Evolutionary conservation across 2,329 filamentous ascomycete genomes (phyloP), one percentile per base, ranked within the genome.

Genomic region (Talaromyces pinophilus): DNA sequence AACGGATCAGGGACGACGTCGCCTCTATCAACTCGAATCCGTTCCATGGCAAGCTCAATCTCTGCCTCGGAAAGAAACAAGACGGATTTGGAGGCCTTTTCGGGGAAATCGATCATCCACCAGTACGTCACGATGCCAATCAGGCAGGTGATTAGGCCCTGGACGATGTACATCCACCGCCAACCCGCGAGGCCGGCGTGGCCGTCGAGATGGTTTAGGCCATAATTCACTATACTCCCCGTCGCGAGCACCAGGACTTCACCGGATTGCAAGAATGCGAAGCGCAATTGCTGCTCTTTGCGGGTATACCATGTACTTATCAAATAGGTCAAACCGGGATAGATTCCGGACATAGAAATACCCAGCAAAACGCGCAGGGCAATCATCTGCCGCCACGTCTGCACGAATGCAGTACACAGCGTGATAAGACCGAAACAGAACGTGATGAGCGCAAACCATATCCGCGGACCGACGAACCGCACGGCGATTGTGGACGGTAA

Each of bases 51-150:
- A 3, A 90, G 72, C n/a, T 78, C 75, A 44, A 84, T 83, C 73
- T 90, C 88, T 19, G 82, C 78, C 7, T 81, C 72, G 2, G 81
- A 83, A 25, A 90, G 79, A 72, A 90, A 91, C 70, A 74, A 80
- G 69, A 87, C 84, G 61, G 85, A 87, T 77, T 62, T 86, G 80
- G 0, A 7, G 7, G 86, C 82, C 30, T 86, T 81, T 70, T 90
- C 88, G 0, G 88, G 88, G 68, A 91, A 90, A 71, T 90, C 87
- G 50, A 90, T 81, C 78, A 91, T 90, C 88, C 88, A 90, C 82
- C 87, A 89, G 71, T 87, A 90, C 0, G 88, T 89, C 13, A 83
- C 66, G 35, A 88, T 71, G 2, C 88, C 88, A 22, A 91, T 77
- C 25, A 87, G 65, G 67, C 83, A 82, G 4, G 88, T 83, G 69